A percentile compares a stretch with the other conserved stretches of the same genome.
Conservation (phyloP, 176 grass and related monocot species). For the Saccharum spontaneum region DNA sequence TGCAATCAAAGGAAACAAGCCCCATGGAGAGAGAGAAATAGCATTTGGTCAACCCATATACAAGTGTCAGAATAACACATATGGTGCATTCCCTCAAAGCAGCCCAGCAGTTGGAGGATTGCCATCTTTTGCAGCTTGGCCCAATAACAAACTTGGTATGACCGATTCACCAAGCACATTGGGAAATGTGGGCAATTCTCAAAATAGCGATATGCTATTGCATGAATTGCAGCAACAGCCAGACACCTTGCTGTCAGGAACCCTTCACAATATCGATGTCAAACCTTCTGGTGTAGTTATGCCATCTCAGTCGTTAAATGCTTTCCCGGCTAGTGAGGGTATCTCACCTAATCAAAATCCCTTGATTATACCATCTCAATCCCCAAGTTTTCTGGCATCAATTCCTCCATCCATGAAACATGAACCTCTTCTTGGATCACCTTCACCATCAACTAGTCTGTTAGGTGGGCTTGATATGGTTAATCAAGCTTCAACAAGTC, state of each 20-base stretch:
- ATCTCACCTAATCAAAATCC: slow-evolving; percentile 59
- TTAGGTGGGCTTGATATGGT: slow-evolving; percentile 56
- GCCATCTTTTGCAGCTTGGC: slow-evolving; percentile 67
- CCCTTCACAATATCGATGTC: slow-evolving; percentile 57
- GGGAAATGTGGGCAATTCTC: slow-evolving; percentile 47
- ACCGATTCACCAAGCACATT: slow-evolving; percentile 34
- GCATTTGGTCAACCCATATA: slow-evolving; percentile 84
- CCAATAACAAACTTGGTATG: slow-evolving; percentile 58
- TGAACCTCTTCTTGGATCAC: slow-evolving; percentile 38
- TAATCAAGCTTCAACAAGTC: slow-evolving; percentile 59
- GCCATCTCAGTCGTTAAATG: slow-evolving; percentile 65
- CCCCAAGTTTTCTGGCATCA: slow-evolving; percentile 44
- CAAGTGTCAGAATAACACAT: slow-evolving; percentile 58
- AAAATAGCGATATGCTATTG: slow-evolving; percentile 51
- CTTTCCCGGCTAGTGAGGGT: slow-evolving; percentile 54
- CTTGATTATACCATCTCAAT: slow-evolving; percentile 53
- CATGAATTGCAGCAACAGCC: slow-evolving; percentile 69
- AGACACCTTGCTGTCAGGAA: slow-evolving; percentile 55
- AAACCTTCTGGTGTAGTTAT: slow-evolving; percentile 88
- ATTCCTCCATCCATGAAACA: slow-evolving; percentile 69
- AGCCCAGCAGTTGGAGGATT: slow-evolving; percentile 41
- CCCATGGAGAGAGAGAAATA: slow-evolving; percentile 77
- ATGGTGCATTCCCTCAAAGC: slow-evolving; percentile 53
- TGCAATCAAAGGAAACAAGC: slow-evolving; percentile 52
- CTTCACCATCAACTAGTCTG: slow-evolving; percentile 50